phyloP scores from a whole-genome alignment of 225 moss, liverwort and hornwort genomes.

The Antitrichia curtipendula region DNA sequence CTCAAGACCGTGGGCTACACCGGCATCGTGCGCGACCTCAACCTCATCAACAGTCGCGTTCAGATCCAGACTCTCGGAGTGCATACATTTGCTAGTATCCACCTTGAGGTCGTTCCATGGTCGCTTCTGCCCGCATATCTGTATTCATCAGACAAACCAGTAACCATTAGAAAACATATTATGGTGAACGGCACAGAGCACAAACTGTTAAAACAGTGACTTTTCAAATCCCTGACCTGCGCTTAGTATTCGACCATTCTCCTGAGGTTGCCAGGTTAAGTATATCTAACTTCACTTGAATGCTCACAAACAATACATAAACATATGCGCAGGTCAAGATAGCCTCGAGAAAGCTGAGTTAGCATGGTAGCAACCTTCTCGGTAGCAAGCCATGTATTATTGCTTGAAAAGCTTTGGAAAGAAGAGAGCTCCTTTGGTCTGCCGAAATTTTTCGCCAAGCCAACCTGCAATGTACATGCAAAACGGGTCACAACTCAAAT shows the following conservation, averaged over 20 bases:
- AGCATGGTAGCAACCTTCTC: constrained; percentile 54
- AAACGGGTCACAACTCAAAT: background rate
- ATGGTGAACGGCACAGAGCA: background rate
- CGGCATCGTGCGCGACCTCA: constrained; percentile 22
- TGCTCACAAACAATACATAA: background rate
- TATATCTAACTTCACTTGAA: background rate
- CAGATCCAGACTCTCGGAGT: constrained; percentile 60
- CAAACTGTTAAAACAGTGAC: background rate
- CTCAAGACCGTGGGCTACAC: constrained; percentile 22
- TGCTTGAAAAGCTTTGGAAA: constrained; percentile 94
- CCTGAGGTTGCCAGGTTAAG: background rate
- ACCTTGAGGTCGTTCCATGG: constrained; percentile 60
- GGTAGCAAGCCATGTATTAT: constrained; percentile 57
- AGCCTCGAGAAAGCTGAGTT: background rate
- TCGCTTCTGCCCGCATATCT: constrained; percentile 82
- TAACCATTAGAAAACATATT: background rate
- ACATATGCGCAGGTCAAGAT: background rate
- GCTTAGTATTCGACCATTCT: background rate
- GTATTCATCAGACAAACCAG: background rate
- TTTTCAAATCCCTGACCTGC: background rate
- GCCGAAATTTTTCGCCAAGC: constrained; percentile 42
- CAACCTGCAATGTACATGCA: constrained; percentile 24
- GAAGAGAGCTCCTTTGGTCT: constrained; percentile 97
- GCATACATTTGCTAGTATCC: constrained; percentile 24
- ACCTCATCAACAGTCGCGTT: constrained; percentile 47